Percentiles rank a stretch among this genome's conserved stretches.
These are phyloP conservation scores for Cucurbitaria berberidis DNA, from an alignment of 2,329 filamentous ascomycete species.

Conservation along the genomic window DNA sequence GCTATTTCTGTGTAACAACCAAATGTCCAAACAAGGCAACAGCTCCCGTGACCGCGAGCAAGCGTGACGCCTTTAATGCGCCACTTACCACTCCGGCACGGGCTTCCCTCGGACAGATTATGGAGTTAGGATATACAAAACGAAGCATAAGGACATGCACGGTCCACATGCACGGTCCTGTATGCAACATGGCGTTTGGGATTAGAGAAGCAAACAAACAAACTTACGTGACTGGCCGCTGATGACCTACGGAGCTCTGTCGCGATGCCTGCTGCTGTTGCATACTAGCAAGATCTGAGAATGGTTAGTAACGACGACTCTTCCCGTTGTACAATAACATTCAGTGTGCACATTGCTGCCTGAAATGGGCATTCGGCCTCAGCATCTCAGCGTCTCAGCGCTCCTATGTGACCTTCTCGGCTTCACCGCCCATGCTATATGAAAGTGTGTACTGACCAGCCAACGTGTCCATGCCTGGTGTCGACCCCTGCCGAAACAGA, in stretches of 20 bases:
- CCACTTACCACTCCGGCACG: neutral
- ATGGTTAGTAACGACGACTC: constrained; percentile 5
- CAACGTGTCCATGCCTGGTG: constrained; percentile 56
- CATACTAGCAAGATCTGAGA: constrained; percentile 55
- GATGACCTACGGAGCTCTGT: constrained; percentile 41
- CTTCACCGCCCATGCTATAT: constrained; percentile 8
- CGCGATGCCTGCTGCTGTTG: constrained; percentile 54
- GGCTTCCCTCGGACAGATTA: too few relatives aligned
- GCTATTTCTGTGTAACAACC: constrained; percentile 7
- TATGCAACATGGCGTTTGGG: neutral
- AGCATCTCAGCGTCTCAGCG: neutral
- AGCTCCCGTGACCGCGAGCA: constrained; percentile 24
- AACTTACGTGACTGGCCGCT: constrained; percentile 48
- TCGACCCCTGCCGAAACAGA: constrained; percentile 51
- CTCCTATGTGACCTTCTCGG: neutral
- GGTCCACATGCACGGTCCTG: too few relatives aligned
- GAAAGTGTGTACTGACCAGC: constrained; percentile 47
- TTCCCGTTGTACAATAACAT: neutral
- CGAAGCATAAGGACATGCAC: neutral
- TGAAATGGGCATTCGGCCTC: neutral
- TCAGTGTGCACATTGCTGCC: too few relatives aligned
- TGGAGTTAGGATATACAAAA: neutral
- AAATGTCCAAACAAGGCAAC: constrained; percentile 23
- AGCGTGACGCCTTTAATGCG: constrained; percentile 14
- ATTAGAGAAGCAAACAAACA: neutral